These are phyloP conservation scores for Euphorbia neoarborescens DNA, from an alignment of 441 rosid species.

Conservation along the genomic window DNA sequence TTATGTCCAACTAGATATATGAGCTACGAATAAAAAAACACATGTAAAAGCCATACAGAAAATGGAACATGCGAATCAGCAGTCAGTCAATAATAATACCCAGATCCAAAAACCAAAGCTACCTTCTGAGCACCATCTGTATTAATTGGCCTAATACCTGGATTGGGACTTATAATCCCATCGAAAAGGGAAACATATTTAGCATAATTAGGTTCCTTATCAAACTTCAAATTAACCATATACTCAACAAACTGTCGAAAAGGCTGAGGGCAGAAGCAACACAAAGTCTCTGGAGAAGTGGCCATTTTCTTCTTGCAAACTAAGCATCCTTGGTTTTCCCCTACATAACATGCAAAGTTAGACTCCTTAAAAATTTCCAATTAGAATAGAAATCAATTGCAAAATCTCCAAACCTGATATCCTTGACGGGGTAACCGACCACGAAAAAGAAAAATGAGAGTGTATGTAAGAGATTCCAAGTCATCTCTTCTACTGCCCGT, in stretches of 20 bases:
- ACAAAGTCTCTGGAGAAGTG: constrained; percentile 75
- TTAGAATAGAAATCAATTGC: not conserved
- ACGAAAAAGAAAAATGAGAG: constrained; percentile 86
- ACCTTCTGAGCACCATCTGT: constrained; percentile 98
- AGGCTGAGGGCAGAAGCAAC: constrained; percentile 75
- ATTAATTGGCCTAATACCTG: constrained; percentile 78
- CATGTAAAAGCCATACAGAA: constrained; percentile 17
- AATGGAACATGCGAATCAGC: not conserved
- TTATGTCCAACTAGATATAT: constrained; percentile 85
- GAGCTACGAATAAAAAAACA: constrained; percentile 38
- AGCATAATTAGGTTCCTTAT: constrained; percentile 90
- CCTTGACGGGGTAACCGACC: constrained; percentile 98
- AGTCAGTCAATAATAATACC: constrained; percentile 11
- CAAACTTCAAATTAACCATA: constrained; percentile 85
- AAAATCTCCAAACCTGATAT: constrained; percentile 50
- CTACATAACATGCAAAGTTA: constrained; percentile 30
- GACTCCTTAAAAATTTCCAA: constrained; percentile 1
- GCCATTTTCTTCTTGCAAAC: constrained; percentile 99
- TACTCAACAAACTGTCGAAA: constrained; percentile 76
- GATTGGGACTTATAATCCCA: constrained; percentile 73
- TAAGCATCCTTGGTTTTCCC: constrained; percentile 84
- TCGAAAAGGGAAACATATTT: constrained; percentile 82
- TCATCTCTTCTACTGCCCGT: constrained; percentile 95
- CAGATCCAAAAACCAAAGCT: constrained; percentile 17
- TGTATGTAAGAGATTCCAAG: constrained; percentile 92